These are phyloP conservation scores for Phytophthora litchii DNA, from an alignment of 352 stramenopile species.

Conservation along the genomic window DNA sequence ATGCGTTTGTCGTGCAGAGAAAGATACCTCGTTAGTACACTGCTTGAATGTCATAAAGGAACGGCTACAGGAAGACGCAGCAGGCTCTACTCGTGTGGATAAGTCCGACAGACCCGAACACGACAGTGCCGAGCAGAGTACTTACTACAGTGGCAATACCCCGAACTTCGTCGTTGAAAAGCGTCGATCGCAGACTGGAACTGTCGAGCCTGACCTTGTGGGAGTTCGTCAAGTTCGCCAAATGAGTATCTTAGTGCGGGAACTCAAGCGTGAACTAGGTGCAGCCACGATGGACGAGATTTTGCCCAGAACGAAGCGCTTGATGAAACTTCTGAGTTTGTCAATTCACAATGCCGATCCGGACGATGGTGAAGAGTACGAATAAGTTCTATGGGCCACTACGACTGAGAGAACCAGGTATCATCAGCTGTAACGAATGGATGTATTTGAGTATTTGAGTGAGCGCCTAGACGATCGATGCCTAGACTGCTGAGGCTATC, in stretches of 20 bases:
- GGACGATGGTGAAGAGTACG: conserved; percentile 39
- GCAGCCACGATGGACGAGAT: conserved; percentile 78
- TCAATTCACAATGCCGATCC: conserved; percentile 58
- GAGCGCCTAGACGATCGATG: conserved; percentile 17
- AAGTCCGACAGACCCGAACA: conserved; percentile 4
- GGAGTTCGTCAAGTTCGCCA: conserved; percentile 76
- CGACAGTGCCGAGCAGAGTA: conserved; percentile 22
- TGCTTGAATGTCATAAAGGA: conserved; percentile 62
- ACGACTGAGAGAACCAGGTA: background rate
- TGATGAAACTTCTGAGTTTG: conserved; percentile 84
- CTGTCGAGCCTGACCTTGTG: conserved; percentile 37
- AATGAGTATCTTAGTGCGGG: conserved; percentile 73
- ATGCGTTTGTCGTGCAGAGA: conserved; percentile 30
- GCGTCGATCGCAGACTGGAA: conserved; percentile 10
- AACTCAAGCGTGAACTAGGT: conserved; percentile 80
- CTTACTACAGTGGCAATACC: conserved; percentile 12
- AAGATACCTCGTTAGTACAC: conserved; percentile 46
- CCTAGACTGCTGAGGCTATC: conserved; percentile 19
- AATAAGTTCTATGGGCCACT: conserved; percentile 17
- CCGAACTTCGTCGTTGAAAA: conserved; percentile 78
- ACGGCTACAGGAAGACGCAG: conserved; percentile 28
- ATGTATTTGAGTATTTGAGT: conserved; percentile 9
- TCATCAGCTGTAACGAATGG: background rate
- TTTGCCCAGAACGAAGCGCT: conserved; percentile 68
- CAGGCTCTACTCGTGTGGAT: conserved; percentile 4